Base-by-base conservation (phyloP, 306 rosid species). In the Prunus salicina region DNA sequence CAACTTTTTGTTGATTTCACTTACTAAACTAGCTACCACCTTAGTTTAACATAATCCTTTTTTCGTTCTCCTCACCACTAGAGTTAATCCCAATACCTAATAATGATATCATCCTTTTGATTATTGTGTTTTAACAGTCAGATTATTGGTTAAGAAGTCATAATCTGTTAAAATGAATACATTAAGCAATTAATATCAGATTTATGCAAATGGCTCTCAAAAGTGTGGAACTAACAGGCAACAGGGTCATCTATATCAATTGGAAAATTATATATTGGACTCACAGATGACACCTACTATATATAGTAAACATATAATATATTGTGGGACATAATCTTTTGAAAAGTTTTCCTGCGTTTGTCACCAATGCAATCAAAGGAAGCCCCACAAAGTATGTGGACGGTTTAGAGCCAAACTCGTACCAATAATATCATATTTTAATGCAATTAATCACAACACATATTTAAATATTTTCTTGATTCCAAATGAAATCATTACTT, bases 291-390 rank as follows among this genome's bases (percentile, higher is more conserved):
- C 22, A 75, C 8, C 41, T 64, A 2, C 43, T 61, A 27, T 6
- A 32, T 63, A 47, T 24, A 53, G 10, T 64, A 50, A 34, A n/a
- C 4, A 13, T 24, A 27, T 62, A 16, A 55, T n/a, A 18, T 67
- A 32, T 27, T 22, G 72, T 75, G 78, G 64, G 63, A 13, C 78
- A 63, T 28, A 4, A 9, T 10, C 9, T 58, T 77, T 61, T 27
- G 8, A 55, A 45, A 24, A 45, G 30, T 11, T 18, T 56, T 56
- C n/a, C 1, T 7, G 15, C 13, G 30, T 56, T 25, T 16, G 71
- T n/a, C 75, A 77, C 51, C n/a, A 47, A 47, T 68, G 68, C 32
- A 67, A 58, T 69, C 58, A 70, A 78, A 58, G 50, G 25, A 64
- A 25, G 18, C 81, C 63, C 32, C 70, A 69, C 71, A 6, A 6